Percentiles rank a stretch among this genome's conserved stretches.
These are phyloP conservation scores for Boechera retrofracta DNA, from an alignment of 345 rosid genomes.

Conservation along the genomic window DNA sequence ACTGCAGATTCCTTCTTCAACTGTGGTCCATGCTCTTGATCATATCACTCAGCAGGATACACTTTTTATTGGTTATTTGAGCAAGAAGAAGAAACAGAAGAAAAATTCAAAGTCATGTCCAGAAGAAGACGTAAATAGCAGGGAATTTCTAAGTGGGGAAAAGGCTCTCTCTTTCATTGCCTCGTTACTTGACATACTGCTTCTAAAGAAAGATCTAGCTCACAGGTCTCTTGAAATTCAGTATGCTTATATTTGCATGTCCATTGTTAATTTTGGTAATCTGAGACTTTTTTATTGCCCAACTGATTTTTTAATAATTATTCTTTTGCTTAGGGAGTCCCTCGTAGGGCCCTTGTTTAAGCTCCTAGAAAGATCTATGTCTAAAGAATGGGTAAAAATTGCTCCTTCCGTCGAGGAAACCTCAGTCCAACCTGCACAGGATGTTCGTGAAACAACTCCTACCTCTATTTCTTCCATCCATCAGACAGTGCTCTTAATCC, in stretches of 20 bases:
- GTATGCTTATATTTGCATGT: constrained; percentile 27
- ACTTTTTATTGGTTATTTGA: constrained; percentile 44
- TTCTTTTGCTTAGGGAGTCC: constrained; percentile 57
- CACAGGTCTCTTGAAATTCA: constrained; percentile 59
- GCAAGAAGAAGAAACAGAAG: constrained; percentile 73
- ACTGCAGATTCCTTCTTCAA: constrained; percentile 69
- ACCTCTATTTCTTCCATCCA: constrained; percentile 54
- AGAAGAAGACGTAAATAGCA: constrained; percentile 42
- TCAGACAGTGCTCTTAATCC: constrained; percentile 66
- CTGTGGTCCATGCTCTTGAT: constrained; percentile 60
- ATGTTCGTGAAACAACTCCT: constrained; percentile 45
- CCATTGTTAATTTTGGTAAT: constrained; percentile 9
- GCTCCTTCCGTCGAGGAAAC: constrained; percentile 46
- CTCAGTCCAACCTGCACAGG: constrained; percentile 51
- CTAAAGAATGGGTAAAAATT: constrained; percentile 52
- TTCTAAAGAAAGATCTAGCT: constrained; percentile 73
- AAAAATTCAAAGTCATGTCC: constrained; percentile 48
- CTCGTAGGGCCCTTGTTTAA: constrained; percentile 76
- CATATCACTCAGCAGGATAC: constrained; percentile 52
- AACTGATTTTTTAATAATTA: constrained; percentile 22
- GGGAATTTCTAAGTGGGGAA: constrained; percentile 51
- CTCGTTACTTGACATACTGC: constrained; percentile 77
- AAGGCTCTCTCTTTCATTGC: constrained; percentile 56
- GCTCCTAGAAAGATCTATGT: constrained; percentile 64
- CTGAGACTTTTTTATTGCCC: constrained; percentile 24